phyloP scores from a whole-genome alignment of 2,329 filamentous ascomycete species.

The Talaromyces pinophilus region DNA sequence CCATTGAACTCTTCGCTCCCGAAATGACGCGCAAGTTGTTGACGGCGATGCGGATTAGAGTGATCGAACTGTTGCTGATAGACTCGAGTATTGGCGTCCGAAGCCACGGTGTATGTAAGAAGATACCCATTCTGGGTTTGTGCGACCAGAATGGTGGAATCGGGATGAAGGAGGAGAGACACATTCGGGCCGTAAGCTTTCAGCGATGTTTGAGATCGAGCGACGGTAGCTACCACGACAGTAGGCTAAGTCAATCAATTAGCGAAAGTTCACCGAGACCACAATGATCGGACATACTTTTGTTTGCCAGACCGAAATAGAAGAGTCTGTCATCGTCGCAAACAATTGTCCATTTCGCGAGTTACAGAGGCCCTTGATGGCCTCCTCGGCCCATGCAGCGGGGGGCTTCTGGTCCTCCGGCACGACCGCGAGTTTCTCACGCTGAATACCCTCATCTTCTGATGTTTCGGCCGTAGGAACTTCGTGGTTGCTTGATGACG shows the following conservation, averaged over 20 bases:
- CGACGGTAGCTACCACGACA: constrained; percentile 79
- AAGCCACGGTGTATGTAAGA: constrained; percentile 90
- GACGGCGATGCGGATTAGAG: constrained; percentile 47
- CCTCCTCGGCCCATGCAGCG: constrained; percentile 57
- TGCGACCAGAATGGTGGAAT: constrained; percentile 87
- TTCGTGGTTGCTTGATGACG: constrained; percentile 31
- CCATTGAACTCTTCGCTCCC: constrained; percentile 80
- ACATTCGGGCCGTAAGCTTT: constrained; percentile 82
- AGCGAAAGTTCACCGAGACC: constrained; percentile 32
- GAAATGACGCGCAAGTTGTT: constrained; percentile 53
- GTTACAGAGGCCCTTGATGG: constrained; percentile 72
- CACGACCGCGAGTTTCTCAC: constrained; percentile 27
- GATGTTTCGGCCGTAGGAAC: constrained; percentile 20
- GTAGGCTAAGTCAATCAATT: constrained; percentile 65
- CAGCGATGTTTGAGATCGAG: constrained; percentile 78
- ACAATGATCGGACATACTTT: constrained; percentile 59
- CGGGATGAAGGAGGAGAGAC: constrained; percentile 81
- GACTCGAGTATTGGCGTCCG: constrained; percentile 76
- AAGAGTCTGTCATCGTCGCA: constrained; percentile 79
- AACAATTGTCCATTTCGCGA: constrained; percentile 81
- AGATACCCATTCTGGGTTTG: constrained; percentile 84
- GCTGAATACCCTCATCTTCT: constrained; percentile 25
- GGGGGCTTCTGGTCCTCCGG: constrained; percentile 34
- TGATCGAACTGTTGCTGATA: constrained; percentile 77
- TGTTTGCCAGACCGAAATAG: constrained; percentile 94